These are phyloP conservation scores for Fusarium sterilihyphosum DNA, from an alignment of 2,329 filamentous ascomycete species.

Conservation along the genomic window DNA sequence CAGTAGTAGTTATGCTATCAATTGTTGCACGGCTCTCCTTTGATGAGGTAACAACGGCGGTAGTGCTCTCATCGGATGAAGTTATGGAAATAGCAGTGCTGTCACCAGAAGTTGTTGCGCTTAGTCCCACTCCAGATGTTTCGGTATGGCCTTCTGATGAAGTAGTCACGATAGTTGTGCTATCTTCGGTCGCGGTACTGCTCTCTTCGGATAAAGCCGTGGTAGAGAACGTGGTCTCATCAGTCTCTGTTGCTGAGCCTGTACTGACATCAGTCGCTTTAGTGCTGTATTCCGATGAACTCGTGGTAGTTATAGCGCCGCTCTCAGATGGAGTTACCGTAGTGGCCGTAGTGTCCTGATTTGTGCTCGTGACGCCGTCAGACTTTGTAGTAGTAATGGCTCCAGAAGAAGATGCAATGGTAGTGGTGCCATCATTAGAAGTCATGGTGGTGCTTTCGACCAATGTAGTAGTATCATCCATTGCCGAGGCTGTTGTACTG, in stretches of 20 bases:
- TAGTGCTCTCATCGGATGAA: neutral
- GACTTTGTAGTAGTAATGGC: too few species aligned
- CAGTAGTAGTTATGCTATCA: fast-evolving
- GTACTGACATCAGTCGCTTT: fast-evolving
- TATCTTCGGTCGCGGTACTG: neutral
- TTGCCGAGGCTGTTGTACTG: fast-evolving
- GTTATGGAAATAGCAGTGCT: too few species aligned
- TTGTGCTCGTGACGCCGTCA: too few species aligned
- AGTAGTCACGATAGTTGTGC: too few species aligned
- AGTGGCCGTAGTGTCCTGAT: too few species aligned
- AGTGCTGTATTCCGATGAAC: neutral
- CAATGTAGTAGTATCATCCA: too few species aligned
- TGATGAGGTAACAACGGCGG: neutral
- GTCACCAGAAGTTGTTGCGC: neutral
- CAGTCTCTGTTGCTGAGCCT: fast-evolving
- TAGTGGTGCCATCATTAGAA: too few species aligned
- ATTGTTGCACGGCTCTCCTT: neutral
- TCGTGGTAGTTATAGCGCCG: fast-evolving
- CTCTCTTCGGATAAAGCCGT: neutral
- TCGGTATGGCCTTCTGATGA: neutral
- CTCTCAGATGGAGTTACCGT: too few species aligned
- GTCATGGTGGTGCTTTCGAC: too few species aligned
- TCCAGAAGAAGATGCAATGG: too few species aligned
- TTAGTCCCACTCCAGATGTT: neutral
- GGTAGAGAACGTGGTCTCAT: fast-evolving